Base-by-base conservation (phyloP, 2,329 filamentous ascomycete species). In the Monilinia fructigena region DNA sequence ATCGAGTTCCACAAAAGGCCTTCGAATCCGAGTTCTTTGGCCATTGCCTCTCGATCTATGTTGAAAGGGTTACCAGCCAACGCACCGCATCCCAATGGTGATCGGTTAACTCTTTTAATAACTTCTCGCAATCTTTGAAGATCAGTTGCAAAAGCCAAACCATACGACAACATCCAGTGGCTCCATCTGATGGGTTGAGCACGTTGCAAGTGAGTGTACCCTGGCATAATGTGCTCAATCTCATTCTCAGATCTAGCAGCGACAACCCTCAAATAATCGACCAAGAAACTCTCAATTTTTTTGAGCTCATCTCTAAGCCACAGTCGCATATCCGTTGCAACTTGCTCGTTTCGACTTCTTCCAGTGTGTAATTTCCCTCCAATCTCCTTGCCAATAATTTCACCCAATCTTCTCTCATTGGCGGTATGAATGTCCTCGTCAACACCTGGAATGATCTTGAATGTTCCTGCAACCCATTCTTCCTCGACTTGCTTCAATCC, bases 351-450 rank as follows among this genome's bases (percentile, higher is more conserved):
- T 72, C 93, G 86, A 77, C 89, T 93, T 63, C 93, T 89, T 54
- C 89, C 89, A 3, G 93, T 97, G 79, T 97, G 93, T 67, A 97
- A 85, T 81, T 97, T 97, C 31, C 93, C 92, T 0, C 89, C 92
- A 66, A 90, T 87, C 35, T 93, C 86, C 77, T 90, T 93, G 74
- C 93, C 92, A 69, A 97, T 93, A 69, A 97, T 84, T 81, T 97
- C 93, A 62, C 91, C 89, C 2, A 92, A 79, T 2, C 89, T 85
- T 65, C 89, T 86, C 78, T 90, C 88, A 71, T 90, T 90, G 66
- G 87, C 87, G 1, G 88, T 90, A 77, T 90, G 87, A 69, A 90
- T 89, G n/a, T 73, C 70, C 50, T 88, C 86, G 72, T 87, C 83
- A 40, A 82, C 80, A 61, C 80, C 80, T 1, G 83, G 79, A 47